Conservation (phyloP, 2,329 filamentous ascomycete genomes). For the Cucurbitaria berberidis region DNA sequence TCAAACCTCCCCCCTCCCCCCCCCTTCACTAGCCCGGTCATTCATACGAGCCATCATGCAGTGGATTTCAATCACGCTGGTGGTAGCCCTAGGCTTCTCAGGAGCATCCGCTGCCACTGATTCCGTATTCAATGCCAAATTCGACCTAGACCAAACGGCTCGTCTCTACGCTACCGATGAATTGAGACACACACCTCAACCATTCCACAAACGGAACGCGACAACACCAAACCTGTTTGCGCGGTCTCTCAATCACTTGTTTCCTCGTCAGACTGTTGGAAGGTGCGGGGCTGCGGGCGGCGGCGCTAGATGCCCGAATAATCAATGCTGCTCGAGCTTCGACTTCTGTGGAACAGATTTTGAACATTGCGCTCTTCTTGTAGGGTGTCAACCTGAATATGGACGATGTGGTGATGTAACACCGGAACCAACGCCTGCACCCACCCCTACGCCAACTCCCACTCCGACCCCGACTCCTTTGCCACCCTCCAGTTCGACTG, state of each 20-base stretch:
- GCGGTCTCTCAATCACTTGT: slow-evolving; percentile 17
- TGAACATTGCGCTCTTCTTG: slow-evolving; percentile 30
- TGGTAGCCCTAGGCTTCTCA: slow-evolving; percentile 23
- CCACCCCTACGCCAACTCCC: slow-evolving; percentile 22
- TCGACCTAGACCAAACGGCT: slow-evolving; percentile 2
- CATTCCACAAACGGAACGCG: slow-evolving; percentile 15
- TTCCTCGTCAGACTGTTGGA: slow-evolving; percentile 26
- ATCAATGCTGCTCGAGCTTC: slow-evolving; percentile 34
- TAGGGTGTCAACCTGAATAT: slow-evolving; percentile 37
- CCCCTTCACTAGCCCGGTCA: neutral
- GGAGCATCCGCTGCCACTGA: slow-evolving; percentile 19
- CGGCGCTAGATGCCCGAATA: slow-evolving; percentile 23
- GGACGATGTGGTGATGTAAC: slow-evolving; percentile 34
- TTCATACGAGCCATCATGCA: slow-evolving; percentile 22
- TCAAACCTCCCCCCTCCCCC: neutral
- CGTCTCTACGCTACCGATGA: neutral
- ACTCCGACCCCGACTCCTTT: slow-evolving; percentile 27
- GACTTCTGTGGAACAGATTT: slow-evolving; percentile 35
- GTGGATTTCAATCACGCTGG: slow-evolving; percentile 20
- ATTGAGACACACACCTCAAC: slow-evolving; percentile 3
- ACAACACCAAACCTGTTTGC: slow-evolving; percentile 21
- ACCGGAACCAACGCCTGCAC: slow-evolving; percentile 12
- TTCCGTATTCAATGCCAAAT: slow-evolving; percentile 10
- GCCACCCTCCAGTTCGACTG: slow-evolving; percentile 19
- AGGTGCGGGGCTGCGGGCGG: slow-evolving; percentile 32